Evolutionary conservation across 495 filamentous ascomycete species (phyloP), one percentile per base, ranked within the genome.

Genomic region (Penicillium antarcticum): DNA sequence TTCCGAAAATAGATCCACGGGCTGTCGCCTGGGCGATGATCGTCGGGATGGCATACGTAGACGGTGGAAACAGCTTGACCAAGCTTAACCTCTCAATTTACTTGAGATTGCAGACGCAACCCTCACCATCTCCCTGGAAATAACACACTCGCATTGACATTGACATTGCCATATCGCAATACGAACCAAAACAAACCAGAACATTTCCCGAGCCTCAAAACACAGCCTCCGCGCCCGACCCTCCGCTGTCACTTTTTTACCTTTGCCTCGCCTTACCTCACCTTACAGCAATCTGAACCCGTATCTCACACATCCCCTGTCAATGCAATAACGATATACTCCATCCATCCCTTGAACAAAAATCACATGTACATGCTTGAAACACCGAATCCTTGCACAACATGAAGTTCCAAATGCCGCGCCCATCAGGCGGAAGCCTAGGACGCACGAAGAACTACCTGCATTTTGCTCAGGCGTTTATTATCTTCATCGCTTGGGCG

Each of bases 401-500:
- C 16, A 70, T 75, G 66, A 64, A 53, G 53, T 48, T 71, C 32
- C 72, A 62, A 38, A 42, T 67, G 31, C 56, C 58, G 9, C 52
- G 57, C n/a, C 62, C 70, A 4, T 63, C 62, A 16, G 62, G 62
- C 45, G 63, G 69, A 38, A 75, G 66, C 42, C 61, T 74, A 46
- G 72, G 71, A 29, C 66, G 72, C 45, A 72, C 64, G 11, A 80
- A 80, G 56, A 79, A 77, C 41, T 51, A 68, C 44, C 53, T 80
- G 35, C 77, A 80, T 65, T 75, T 70, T 26, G 19, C 69, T 6
- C 91, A 96, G 67, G 77, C 73, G 11, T 65, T 89, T 37, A 63
- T 87, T 46, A 86, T 81, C 51, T 83, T 92, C 60, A 67, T 92
- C 14, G 79, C 80, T 34, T 90, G 83, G 77, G 83, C 81, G 47